phyloP scores from a whole-genome alignment of 116 monocot genomes.

The Papilionanthe hybrid region DNA sequence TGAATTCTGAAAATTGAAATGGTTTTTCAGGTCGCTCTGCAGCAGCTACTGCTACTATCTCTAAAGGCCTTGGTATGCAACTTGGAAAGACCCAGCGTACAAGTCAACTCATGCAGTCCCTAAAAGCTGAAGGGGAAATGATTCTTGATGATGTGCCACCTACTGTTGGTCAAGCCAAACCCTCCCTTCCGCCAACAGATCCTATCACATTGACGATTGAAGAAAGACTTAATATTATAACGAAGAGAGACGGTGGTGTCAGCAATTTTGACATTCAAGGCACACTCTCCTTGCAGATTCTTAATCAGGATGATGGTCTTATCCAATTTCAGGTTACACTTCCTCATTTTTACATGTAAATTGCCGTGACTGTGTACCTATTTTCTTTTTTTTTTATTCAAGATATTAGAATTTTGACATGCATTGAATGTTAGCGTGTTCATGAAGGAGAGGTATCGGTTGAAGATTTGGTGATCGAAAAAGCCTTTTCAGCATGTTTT shows the following conservation, averaged over 20 bases:
- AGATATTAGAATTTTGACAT: not conserved
- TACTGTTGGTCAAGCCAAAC: constrained; percentile 38
- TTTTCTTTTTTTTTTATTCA: not conserved
- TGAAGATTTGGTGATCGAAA: not conserved
- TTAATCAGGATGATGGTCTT: constrained; percentile 91
- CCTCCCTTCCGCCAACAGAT: constrained; percentile 63
- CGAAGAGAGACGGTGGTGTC: constrained; percentile 87
- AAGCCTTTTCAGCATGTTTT: not conserved
- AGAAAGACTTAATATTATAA: constrained; percentile 70
- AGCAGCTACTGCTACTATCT: constrained; percentile 70
- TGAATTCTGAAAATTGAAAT: not conserved
- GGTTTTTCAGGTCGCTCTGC: constrained; percentile 56
- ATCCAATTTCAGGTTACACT: constrained; percentile 79
- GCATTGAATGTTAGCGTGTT: not conserved
- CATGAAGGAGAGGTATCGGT: not conserved
- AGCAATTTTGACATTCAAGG: constrained; percentile 94
- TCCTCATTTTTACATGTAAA: not conserved
- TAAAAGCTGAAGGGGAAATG: constrained; percentile 97
- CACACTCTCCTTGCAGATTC: constrained; percentile 92
- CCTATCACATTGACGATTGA: constrained; percentile 89
- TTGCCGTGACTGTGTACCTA: not conserved
- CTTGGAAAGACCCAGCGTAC: constrained; percentile 84
- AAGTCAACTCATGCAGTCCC: constrained; percentile 85
- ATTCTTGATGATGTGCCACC: constrained; percentile 85
- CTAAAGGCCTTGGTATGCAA: constrained; percentile 95